Evolutionary conservation across 345 rosid genomes (phyloP), one percentile per base, ranked within the genome.

Genomic region (Carallia pectinifolia): DNA sequence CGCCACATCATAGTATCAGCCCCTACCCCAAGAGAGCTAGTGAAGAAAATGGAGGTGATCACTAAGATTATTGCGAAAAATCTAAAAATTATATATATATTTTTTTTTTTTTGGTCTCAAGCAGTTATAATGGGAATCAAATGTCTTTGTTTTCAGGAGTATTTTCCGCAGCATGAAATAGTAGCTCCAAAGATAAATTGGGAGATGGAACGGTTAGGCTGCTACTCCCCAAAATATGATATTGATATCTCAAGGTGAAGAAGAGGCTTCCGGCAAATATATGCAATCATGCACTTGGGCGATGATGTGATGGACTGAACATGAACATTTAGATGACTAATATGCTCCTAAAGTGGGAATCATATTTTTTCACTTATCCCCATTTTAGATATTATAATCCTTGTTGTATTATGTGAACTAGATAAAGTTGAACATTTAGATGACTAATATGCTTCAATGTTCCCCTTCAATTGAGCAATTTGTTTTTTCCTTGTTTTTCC

Each of bases 101-200:
- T 6, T 47, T 16, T 27, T 50, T 6, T 29, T 13, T 19, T 23
- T 1, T 6, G 2, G 13, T 47, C 8, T 12, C 33, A 23, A 64
- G 9, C 15, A 23, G 52, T 39, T 23, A 64, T 19, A 64, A 27
- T 39, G 60, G 5, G 12, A 9, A 8, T 12, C 10, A 9, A 40
- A 2, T 44, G 9, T 40, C 13, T 10, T 10, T 2, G 58, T 8
- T 55, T 29, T 72, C 34, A 92, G 98, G 98, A 90, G 63, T 92
- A 92, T 74, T 81, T 77, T 68, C 92, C 96, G 0, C 79, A 79
- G 56, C 94, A 89, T 65, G 92, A 89, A 77, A 85, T 80, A 69
- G 96, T 83, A 19, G 96, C 94, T 10, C 74, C 94, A 27, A 87
- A 87, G 85, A 77, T 83, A 53, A 88, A 82, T 37, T 92, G 98